Evolutionary conservation across 352 stramenopile genomes (phyloP).

Genomic region (Phytophthora melonis): DNA sequence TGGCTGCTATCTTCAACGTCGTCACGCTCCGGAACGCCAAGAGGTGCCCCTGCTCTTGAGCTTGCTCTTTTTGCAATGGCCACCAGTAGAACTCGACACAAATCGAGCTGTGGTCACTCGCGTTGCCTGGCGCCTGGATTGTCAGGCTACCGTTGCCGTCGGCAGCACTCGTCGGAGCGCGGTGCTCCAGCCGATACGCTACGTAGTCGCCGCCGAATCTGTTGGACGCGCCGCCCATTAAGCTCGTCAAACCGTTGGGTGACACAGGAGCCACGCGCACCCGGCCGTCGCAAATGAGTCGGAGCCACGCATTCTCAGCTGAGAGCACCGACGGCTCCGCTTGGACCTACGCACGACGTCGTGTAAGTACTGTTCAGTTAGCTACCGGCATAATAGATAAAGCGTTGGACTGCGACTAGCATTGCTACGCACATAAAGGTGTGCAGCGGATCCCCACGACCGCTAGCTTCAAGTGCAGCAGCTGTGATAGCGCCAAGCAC

Average conservation of each 20-base stretch:
- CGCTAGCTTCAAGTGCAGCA: constrained; percentile 37
- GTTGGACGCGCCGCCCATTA: constrained; percentile 25
- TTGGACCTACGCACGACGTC: constrained; percentile 31
- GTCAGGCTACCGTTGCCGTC: background rate
- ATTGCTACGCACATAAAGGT: constrained; percentile 36
- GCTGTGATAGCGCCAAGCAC: constrained; percentile 39
- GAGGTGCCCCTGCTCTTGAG: background rate
- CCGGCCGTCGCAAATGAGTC: constrained; percentile 45
- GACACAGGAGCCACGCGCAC: constrained; percentile 31
- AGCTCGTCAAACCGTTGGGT: constrained; percentile 35
- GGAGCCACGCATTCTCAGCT: constrained; percentile 38
- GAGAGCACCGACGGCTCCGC: constrained; percentile 34
- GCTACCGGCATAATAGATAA: background rate
- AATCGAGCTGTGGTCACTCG: constrained; percentile 5
- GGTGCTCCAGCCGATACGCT: constrained; percentile 21
- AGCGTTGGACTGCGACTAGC: background rate
- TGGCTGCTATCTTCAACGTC: constrained; percentile 19
- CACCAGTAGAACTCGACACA: constrained; percentile 41
- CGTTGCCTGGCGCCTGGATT: background rate
- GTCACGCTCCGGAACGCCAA: constrained; percentile 22
- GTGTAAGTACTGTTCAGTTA: background rate
- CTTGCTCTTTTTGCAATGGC: constrained; percentile 1
- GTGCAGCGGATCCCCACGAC: constrained; percentile 26
- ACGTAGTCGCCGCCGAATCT: constrained; percentile 38
- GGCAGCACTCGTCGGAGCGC: background rate